Evolutionary conservation across 139 green algal species (phyloP), one percentile per base, ranked within the genome.

Genomic region (Chlamydomonas sp.): DNA sequence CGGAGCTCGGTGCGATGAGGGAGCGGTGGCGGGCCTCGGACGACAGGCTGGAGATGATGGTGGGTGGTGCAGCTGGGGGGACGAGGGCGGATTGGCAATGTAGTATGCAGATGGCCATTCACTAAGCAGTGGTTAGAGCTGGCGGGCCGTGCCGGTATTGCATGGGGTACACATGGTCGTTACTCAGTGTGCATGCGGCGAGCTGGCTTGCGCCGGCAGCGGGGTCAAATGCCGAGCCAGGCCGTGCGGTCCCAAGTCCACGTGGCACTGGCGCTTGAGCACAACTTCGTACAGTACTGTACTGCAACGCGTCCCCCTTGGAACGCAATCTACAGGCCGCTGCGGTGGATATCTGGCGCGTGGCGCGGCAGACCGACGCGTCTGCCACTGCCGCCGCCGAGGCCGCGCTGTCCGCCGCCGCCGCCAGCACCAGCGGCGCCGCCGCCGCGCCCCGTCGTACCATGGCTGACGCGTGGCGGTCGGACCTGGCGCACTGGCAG

Each of bases 401-500:
- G 1, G 62, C 78, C 1, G 16, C 78, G 57, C 67, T 67, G 3
- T 57, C 69, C 69, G 69, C 9, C 69, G 69, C 9, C 69, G 69
- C 69, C 18, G 69, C 69, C 10, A 6, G 69, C 69, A 18, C 2
- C 2, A 6, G 17, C 69, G 80, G n/a, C 69, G n/a, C 3, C 20
- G 71, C 12, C 31, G 31, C 31, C 31, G 31, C 31, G 31, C 31
- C 31, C 31, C 31, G 31, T 3, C 81, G 69, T 60, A 86, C 81
- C 18, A 4, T 18, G 5, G 58, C 68, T 5, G 81, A 86, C 59
- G 69, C 58, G 59, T 86, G 81, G 81, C 81, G 68, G 3, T 68
- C 9, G 68, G 59, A 86, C 69, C 60, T 79, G 68, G 59, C 61
- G 67, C 81, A 71, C 68, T 20, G 79, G 71, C 68, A 87, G 61